Base-by-base conservation (phyloP, 805 yeast species). In the Wickerhamiella kurtzmanii region DNA sequence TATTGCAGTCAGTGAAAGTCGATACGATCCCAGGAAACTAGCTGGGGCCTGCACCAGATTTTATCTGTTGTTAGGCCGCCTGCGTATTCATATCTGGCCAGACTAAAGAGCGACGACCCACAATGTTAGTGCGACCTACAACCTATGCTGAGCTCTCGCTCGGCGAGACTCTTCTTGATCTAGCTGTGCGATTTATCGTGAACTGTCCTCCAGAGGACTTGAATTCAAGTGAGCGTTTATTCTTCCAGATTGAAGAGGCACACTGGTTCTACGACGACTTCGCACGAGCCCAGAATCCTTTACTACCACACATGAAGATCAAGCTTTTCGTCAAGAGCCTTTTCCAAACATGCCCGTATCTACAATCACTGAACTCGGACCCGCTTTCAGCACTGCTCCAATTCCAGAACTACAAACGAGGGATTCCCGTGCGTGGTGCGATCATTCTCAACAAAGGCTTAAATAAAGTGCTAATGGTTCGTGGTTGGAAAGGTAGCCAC, bases 241-340 rank as follows among this genome's bases (percentile, higher is more conserved):
- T 87, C 59, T 92, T 92, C 67, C 95, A 88, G 61, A 80, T 92
- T 38, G 99, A 92, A 68, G 97, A 92, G 64, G 98, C 98, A 2
- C 96, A 87, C 56, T 92, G 98, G 98, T 92, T 83, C 60, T 92
- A 88, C 64, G 74, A 82, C 44, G 99, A 92, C 64, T 88, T 81
- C 57, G 71, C 81, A 11, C 73, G 88, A 35, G 74, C 73, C 35
- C 65, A 80, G 56, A 82, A 86, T 61, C 88, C 92, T 2, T 63
- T 71, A 28, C 69, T 89, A 49, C 97, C 96, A 1, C 60, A 75
- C 2, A 66, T 88, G 69, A 82, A 80, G 58, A 78, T 87, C 75
- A 82, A 81, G 61, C 65, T 73, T 6, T 88, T 92, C 61, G 79
- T 88, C 0, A 74, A 80, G 41, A 71, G 70, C 51, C 66, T 92